Percentiles rank a stretch among this genome's conserved stretches.
Evolutionary conservation across 352 stramenopile genomes (phyloP).

Genomic region (Phytophthora cactorum): DNA sequence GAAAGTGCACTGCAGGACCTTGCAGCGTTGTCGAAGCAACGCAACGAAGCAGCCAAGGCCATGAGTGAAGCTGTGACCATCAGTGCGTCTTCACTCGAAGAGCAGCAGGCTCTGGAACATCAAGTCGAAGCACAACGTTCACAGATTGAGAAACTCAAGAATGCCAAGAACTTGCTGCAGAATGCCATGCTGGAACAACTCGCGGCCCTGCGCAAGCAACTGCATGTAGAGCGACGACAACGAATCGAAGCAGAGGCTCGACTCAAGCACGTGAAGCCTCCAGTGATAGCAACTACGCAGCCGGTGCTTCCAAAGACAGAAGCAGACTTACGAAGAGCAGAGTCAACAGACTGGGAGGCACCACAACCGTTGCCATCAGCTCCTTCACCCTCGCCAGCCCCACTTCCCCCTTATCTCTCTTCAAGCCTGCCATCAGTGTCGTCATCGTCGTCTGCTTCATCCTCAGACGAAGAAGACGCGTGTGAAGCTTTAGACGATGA

Average conservation of each 20-base stretch:
- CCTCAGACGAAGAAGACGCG: constrained; percentile 24
- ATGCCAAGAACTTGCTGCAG: constrained; percentile 76
- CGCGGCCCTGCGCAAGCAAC: constrained; percentile 73
- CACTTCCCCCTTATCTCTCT: constrained; percentile 48
- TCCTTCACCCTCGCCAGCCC: constrained; percentile 30
- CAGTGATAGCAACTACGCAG: background rate
- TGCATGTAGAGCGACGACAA: constrained; percentile 72
- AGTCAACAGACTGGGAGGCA: constrained; percentile 39
- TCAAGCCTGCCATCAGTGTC: constrained; percentile 22
- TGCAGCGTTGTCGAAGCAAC: constrained; percentile 64
- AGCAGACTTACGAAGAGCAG: constrained; percentile 1
- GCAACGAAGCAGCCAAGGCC: constrained; percentile 77
- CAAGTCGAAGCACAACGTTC: constrained; percentile 67
- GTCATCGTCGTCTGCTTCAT: constrained; percentile 40
- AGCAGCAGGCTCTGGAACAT: constrained; percentile 70
- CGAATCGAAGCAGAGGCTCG: constrained; percentile 75
- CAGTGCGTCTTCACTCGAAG: constrained; percentile 78
- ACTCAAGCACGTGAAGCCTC: constrained; percentile 53
- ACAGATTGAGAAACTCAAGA: constrained; percentile 82
- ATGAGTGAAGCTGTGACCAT: constrained; percentile 90
- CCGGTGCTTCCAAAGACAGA: background rate
- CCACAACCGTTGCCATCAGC: constrained; percentile 52
- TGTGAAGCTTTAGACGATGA: constrained; percentile 28
- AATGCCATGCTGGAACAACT: constrained; percentile 88
- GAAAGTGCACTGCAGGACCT: constrained; percentile 72